These are phyloP conservation scores for Fusarium sp. DNA, from an alignment of 2,329 filamentous ascomycete species.

Conservation along the genomic window DNA sequence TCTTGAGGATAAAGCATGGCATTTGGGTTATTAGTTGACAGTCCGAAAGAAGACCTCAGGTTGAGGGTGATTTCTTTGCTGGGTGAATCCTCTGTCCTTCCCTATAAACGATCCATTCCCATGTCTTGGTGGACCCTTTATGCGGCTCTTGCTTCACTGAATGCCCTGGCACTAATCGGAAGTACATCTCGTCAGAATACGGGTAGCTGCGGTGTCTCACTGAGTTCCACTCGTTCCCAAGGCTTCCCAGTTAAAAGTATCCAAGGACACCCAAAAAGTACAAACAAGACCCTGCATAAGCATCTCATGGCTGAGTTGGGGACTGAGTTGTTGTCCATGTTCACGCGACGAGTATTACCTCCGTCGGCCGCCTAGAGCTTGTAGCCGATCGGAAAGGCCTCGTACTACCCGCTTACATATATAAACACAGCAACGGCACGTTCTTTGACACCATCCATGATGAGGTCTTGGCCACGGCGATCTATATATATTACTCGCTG, in stretches of 20 bases:
- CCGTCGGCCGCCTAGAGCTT: background rate
- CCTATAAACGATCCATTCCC: too few species aligned
- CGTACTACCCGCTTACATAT: background rate
- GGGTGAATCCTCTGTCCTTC: too few species aligned
- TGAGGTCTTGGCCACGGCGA: background rate
- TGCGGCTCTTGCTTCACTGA: background rate
- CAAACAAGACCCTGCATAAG: too few species aligned
- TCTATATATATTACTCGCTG: background rate
- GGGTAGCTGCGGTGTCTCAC: background rate
- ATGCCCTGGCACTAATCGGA: background rate
- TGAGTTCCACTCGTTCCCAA: background rate
- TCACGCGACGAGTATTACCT: too few species aligned
- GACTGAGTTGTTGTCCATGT: background rate
- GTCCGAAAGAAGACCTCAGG: too few species aligned
- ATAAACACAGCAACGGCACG: background rate
- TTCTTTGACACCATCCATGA: background rate
- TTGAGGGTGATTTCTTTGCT: too few species aligned
- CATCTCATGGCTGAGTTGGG: background rate
- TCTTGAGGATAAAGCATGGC: too few species aligned
- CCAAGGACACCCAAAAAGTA: background rate
- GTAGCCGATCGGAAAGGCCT: background rate
- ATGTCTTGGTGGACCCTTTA: too few species aligned
- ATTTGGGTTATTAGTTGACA: too few species aligned
- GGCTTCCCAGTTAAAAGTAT: background rate
- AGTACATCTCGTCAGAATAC: background rate